Evolutionary conservation across 768 basidiomycete species (phyloP).

Genomic region (Pholiota microspora): DNA sequence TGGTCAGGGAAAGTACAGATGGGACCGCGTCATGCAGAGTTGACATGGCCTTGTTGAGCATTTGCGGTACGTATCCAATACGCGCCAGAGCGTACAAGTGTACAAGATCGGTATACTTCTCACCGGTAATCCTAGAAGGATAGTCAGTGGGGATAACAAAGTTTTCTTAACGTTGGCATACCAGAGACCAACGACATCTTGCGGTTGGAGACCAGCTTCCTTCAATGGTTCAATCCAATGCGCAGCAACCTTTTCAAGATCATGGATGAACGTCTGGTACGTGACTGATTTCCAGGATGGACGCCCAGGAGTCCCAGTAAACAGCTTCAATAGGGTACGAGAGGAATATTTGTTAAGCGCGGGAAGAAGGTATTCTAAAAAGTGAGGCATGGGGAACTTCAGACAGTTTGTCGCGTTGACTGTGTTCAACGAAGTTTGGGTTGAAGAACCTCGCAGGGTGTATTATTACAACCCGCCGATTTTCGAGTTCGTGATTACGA

Average conservation of each 20-base stretch:
- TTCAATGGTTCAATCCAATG: conserved; percentile 49
- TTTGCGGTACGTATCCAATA: conserved; percentile 67
- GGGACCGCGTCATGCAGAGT: conserved; percentile 54
- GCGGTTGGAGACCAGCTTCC: conserved; percentile 36
- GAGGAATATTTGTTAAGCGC: conserved; percentile 3
- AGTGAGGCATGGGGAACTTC: neutral
- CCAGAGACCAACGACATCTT: conserved; percentile 62
- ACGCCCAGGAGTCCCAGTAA: conserved; percentile 1
- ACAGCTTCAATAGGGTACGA: conserved; percentile 7
- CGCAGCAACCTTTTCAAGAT: conserved; percentile 54
- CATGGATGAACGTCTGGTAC: conserved; percentile 44
- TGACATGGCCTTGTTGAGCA: conserved; percentile 57
- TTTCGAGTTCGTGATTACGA: neutral
- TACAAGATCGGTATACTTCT: conserved; percentile 58
- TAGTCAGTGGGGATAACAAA: no score
- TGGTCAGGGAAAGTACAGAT: conserved; percentile 54
- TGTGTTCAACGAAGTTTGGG: neutral
- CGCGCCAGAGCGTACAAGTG: conserved; percentile 63
- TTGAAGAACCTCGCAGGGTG: neutral
- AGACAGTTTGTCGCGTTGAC: neutral
- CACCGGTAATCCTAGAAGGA: conserved; percentile 55
- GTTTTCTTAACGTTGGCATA: conserved; percentile 30
- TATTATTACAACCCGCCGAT: neutral
- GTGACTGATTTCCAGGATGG: conserved; percentile 23
- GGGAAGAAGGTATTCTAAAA: conserved; percentile 1